Conservation (phyloP, 257 asterid genomes). For the Linaria vulgaris region DNA sequence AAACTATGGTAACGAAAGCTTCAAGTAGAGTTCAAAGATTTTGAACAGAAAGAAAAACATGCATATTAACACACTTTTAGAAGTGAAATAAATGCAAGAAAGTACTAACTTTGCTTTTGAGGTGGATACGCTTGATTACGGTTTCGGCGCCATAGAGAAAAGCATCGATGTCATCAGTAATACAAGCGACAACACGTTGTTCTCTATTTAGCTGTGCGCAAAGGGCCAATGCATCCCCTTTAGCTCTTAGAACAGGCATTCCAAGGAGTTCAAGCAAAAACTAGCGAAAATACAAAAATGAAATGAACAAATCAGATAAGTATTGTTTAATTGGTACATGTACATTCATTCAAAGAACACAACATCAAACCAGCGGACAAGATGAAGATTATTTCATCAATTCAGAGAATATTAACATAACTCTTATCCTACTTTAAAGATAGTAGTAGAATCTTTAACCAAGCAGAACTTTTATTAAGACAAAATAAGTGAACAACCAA, state of each 20-base stretch:
- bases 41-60: no score
- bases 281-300: no score
- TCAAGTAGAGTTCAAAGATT: no score
- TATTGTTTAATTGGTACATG: conserved; percentile 1
- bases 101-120: conserved; percentile 68
- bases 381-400: no score
- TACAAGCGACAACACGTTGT: conserved; percentile 84
- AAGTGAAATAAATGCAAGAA: conserved; percentile 14
- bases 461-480: no score
- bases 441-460: no score
- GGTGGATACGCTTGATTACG: conserved; percentile 67
- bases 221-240: conserved; percentile 94
- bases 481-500: no score
- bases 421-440: no score
- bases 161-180: conserved; percentile 91
- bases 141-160: conserved; percentile 83
- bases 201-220: conserved; percentile 86
- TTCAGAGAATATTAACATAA: no score
- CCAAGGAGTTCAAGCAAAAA: conserved; percentile 89
- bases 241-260: conserved; percentile 79
- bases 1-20: no score
- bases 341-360: no score
- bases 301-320: conserved; percentile 19
- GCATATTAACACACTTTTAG: not conserved
- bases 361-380: no score